Evolutionary conservation across 192 early-diverging fungal genomes (phyloP), one percentile per base, ranked within the genome.

Genomic region (Chytriomyces sp.): DNA sequence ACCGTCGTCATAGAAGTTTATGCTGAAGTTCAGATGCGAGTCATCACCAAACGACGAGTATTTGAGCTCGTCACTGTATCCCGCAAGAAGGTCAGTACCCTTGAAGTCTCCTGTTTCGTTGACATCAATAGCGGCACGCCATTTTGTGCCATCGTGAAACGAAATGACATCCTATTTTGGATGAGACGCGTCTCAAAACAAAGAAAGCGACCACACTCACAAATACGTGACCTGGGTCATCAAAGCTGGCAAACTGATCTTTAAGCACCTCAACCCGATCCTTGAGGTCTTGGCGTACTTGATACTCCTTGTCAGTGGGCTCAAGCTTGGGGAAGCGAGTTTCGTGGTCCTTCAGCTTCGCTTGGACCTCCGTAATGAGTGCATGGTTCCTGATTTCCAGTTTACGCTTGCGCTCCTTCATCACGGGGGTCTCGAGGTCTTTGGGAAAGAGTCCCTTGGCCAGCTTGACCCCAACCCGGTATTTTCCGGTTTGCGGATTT

Each of bases 1-100:
- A 17, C 81, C 94, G 39, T 89, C 81, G 70, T 96, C 93, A 78
- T 95, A 98, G 59, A 99, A 91, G 82, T 96, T 98, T 68, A 98
- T 88, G 14, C 93, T 93, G 73, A 91, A 96, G 77, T 91, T 93
- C 33, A 96, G 84, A 76, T 91, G 84, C 70, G 92, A 88, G 34
- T 91, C 87, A 68, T 91, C 82, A 67, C 88, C 82, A 74, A 98
- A 93, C 12, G 83, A 83, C 8, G 82, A 84, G 63, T 90, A 93
- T 70, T 96, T 78, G 32, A 78, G 78, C 40, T 93, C 93, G 6
- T 80, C 84, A 66, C 79, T 75, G 80, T 90, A 97, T 70, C 92
- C 86, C 26, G 94, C 88, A 74, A 99, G 64, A 14, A 73, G 39
- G 30, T 69, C 62, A 80, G 59, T 58, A 3, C 61, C 82, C 77